phyloP scores from a whole-genome alignment of 306 rosid genomes.

The Cucumis hystrix region DNA sequence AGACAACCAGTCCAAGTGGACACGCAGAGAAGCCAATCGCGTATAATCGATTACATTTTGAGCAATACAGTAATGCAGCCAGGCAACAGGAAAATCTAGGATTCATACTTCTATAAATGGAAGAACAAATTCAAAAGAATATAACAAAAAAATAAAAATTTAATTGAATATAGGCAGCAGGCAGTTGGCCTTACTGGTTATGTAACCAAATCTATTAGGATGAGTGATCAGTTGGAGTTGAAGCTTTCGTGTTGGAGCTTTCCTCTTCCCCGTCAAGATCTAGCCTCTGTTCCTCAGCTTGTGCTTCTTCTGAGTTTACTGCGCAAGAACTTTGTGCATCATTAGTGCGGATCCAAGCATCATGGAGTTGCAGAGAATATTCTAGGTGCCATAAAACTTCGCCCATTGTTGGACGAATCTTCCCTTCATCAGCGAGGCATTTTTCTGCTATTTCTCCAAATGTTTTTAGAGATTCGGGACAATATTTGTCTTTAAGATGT shows the following conservation, averaged over 20 bases:
- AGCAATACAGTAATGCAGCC: neutral
- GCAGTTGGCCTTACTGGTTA: conserved; percentile 5
- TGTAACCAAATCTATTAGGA: neutral
- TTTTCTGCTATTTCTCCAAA: conserved; percentile 86
- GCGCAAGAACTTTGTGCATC: conserved; percentile 22
- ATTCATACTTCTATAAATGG: neutral
- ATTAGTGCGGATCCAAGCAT: conserved; percentile 55
- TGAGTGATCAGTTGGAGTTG: neutral
- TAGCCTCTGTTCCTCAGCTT: neutral
- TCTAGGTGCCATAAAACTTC: conserved; percentile 93
- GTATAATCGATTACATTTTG: neutral
- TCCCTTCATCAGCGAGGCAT: conserved; percentile 88
- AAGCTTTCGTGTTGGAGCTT: neutral
- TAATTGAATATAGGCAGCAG: conserved; percentile 4
- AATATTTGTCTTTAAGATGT: conserved; percentile 36
- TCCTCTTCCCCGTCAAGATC: neutral
- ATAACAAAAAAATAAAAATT: neutral
- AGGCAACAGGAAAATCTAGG: neutral
- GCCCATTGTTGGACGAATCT: conserved; percentile 85
- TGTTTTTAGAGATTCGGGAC: conserved; percentile 56
- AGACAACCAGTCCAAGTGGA: neutral
- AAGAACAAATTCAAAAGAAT: neutral
- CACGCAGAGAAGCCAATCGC: neutral
- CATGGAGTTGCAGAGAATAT: conserved; percentile 71
- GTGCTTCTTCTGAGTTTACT: neutral